Conservation (phyloP, 306 rosid genomes). For the Prinsepia uniflora region DNA sequence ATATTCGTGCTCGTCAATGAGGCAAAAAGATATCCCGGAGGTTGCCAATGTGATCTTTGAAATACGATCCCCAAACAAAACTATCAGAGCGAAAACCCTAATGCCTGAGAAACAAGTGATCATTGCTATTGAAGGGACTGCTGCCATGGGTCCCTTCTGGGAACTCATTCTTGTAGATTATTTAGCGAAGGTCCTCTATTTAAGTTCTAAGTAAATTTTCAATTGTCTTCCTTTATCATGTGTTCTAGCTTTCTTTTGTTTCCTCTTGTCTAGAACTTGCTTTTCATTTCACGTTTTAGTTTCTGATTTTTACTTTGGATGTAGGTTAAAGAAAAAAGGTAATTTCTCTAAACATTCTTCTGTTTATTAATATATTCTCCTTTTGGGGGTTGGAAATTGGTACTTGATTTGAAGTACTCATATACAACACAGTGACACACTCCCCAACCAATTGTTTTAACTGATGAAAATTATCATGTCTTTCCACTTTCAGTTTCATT, state of each 20-base stretch:
- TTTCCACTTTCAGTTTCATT: neutral
- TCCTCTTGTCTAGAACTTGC: neutral
- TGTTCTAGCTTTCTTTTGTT: neutral
- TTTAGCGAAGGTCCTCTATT: conserved; percentile 53
- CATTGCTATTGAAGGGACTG: conserved; percentile 67
- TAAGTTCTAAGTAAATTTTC: neutral
- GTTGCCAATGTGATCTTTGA: neutral
- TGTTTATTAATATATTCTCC: neutral
- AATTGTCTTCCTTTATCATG: neutral
- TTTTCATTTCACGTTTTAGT: neutral
- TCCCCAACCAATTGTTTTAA: neutral
- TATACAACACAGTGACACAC: neutral
- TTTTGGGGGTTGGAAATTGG: neutral
- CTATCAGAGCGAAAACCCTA: neutral
- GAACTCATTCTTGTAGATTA: conserved; percentile 47
- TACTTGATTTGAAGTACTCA: neutral
- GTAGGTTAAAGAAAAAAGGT: neutral
- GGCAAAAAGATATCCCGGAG: neutral
- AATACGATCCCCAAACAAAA: neutral
- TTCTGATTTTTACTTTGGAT: neutral
- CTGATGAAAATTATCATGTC: neutral
- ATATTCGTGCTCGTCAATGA: neutral
- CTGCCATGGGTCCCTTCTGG: conserved; percentile 81
- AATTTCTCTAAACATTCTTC: neutral
- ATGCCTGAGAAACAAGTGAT: conserved; percentile 78